Base-by-base conservation (phyloP, 106 monocot genomes). In the Gastrodia elata region DNA sequence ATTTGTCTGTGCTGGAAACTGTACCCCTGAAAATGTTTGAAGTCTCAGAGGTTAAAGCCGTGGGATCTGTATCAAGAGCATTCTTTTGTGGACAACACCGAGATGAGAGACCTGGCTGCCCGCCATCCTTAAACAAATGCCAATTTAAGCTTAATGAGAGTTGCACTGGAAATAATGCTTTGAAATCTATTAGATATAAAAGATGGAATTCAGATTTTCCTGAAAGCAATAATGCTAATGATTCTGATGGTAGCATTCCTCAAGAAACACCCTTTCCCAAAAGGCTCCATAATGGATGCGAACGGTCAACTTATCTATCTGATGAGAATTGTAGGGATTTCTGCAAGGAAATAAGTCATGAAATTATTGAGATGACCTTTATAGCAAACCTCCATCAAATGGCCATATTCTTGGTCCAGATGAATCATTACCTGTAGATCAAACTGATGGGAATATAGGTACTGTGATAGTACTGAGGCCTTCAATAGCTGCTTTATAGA, bases 311-410 rank as follows among this genome's bases (percentile, higher is more conserved):
- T n/a, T 30, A 3, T 37, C 26, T 37, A 65, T 37, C 8, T 65
- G 35, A 65, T 33, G 35, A 33, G 16, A 36, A 35, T 65, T 36
- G 32, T 71, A 64, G 10, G 38, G 35, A 24, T 74, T 41, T 30
- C 41, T 2, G 49, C 8, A 52, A 56, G 26, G 68, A 41, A 42
- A 56, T 69, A 18, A 34, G 32, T 73, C 8, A 39, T 59, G 78
- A 61, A 76, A 77, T 59, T 81, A 24, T 80, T 70, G 83, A 86
- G 71, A 82, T 88, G 86, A 57, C 80, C 33, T 87, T 83, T 74
- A 71, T 39, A 71, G 49, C 68, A 88, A 80, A 35, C 86, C 94
- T 2, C 94, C 94, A 9, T 71, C 78, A 49, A 77, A 79, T 28
- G 59, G 82, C 35, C 64, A 82, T 39, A 73, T 38, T 28, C 38